Evolutionary conservation across 257 asterid species (phyloP).

Genomic region (Primulina eburnea): DNA sequence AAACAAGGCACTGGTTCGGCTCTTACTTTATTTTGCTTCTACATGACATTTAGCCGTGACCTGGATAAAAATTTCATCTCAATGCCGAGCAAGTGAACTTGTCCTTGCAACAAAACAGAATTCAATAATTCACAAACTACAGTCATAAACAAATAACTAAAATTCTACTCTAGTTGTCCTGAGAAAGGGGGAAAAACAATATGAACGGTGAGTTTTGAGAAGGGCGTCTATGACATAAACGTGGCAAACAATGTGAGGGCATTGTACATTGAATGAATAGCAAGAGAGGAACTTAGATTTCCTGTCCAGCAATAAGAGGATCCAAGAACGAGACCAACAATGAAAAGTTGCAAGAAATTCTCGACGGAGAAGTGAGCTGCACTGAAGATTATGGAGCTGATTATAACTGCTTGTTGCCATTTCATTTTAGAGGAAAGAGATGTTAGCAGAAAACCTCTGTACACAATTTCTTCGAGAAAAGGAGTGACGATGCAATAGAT

Average conservation of each 20-base stretch:
- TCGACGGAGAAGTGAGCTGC: slow-evolving; percentile 77
- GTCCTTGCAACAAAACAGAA: slow-evolving; percentile 6
- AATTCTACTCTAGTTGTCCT: neutral
- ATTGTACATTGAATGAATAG: slow-evolving; percentile 72
- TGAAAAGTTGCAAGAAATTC: slow-evolving; percentile 60
- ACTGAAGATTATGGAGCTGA: slow-evolving; percentile 71
- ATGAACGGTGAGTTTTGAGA: neutral
- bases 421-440: slow-evolving; percentile 64
- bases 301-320: slow-evolving; percentile 88
- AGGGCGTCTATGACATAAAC: slow-evolving; percentile 36
- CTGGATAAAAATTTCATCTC: neutral
- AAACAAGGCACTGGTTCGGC: neutral
- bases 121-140: neutral
- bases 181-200: neutral
- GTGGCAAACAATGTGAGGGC: slow-evolving; percentile 52
- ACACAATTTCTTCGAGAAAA: slow-evolving; percentile 78
- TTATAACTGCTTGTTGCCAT: slow-evolving; percentile 65
- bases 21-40: no score
- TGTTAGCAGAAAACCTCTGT: slow-evolving; percentile 69
- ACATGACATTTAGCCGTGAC: slow-evolving; percentile 8
- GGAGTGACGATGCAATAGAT: slow-evolving; percentile 71
- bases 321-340: slow-evolving; percentile 67
- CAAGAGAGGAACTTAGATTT: slow-evolving; percentile 51
- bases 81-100: neutral
- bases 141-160: neutral